Evolutionary conservation across 805 yeast species (phyloP).

Genomic region (Priceomyces melissophilus): DNA sequence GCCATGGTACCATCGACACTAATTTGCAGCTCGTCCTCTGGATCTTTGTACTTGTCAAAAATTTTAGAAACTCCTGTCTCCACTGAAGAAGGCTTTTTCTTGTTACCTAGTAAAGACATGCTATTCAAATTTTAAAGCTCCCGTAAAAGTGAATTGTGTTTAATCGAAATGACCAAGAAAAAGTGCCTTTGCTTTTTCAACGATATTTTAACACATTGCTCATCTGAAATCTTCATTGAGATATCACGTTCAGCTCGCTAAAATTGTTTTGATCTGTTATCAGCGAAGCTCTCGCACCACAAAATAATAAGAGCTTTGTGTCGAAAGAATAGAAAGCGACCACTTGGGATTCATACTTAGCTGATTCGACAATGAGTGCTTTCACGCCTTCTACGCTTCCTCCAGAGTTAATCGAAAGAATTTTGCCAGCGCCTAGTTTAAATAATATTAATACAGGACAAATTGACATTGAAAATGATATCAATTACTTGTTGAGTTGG

Average conservation of each 20-base stretch:
- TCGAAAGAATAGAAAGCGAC: too few species aligned
- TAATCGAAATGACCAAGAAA: too few species aligned
- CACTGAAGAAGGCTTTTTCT: neutral
- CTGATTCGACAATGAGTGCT: neutral
- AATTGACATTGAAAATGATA: slow-evolving; percentile 32
- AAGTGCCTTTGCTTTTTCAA: too few species aligned
- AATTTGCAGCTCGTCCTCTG: slow-evolving; percentile 38
- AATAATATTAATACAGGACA: slow-evolving; percentile 9
- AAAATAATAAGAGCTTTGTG: too few species aligned
- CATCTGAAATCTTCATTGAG: too few species aligned
- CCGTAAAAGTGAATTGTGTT: too few species aligned
- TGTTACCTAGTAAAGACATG: neutral
- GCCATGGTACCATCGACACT: slow-evolving; percentile 76
- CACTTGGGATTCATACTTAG: neutral
- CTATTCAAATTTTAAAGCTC: neutral
- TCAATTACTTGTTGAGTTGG: slow-evolving; percentile 31
- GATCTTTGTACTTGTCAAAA: slow-evolving; percentile 32
- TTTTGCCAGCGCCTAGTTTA: slow-evolving; percentile 15
- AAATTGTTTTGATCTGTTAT: too few species aligned
- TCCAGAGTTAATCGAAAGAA: slow-evolving; percentile 8
- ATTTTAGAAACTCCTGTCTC: slow-evolving; percentile 23
- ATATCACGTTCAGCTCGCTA: too few species aligned
- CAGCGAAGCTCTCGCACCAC: too few species aligned
- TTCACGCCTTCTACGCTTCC: neutral
- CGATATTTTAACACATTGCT: too few species aligned